Percentiles rank a stretch among this genome's conserved stretches.
These are phyloP conservation scores for Euphorbia peplus DNA, from an alignment of 345 rosid genomes.

Conservation along the genomic window DNA sequence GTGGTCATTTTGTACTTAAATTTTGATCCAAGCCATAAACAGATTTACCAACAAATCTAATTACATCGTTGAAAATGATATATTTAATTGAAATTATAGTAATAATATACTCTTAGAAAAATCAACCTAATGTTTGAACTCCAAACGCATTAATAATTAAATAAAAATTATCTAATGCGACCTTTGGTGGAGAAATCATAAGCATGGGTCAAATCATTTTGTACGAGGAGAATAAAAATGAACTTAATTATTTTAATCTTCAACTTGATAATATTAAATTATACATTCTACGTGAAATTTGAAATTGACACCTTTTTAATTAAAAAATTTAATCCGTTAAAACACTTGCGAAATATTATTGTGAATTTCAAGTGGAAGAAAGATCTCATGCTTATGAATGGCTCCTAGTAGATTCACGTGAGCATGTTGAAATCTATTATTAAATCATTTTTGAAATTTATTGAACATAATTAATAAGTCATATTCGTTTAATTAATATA, in stretches of 20 bases:
- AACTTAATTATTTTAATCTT: background rate
- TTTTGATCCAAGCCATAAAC: too few relatives aligned
- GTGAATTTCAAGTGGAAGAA: background rate
- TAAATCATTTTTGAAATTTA: background rate
- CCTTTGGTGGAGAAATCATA: background rate
- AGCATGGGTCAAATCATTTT: background rate
- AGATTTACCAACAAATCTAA: background rate
- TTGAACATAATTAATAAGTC: background rate
- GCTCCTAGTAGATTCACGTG: conserved; percentile 17
- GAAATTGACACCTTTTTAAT: background rate
- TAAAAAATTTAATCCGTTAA: background rate
- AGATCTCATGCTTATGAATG: conserved; percentile 20
- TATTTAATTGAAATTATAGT: too few relatives aligned
- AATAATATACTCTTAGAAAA: too few relatives aligned
- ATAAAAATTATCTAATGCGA: background rate
- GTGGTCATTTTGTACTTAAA: too few relatives aligned
- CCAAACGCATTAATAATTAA: background rate
- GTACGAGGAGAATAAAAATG: background rate
- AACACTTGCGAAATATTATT: background rate
- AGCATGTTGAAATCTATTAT: background rate
- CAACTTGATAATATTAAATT: conserved; percentile 11
- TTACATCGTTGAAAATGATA: background rate
- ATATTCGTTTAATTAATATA: background rate
- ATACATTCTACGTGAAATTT: background rate
- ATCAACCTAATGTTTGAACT: conserved; percentile 12